Conservation (phyloP, 2,329 filamentous ascomycete genomes). For the Aaosphaeria pasadenensis region DNA sequence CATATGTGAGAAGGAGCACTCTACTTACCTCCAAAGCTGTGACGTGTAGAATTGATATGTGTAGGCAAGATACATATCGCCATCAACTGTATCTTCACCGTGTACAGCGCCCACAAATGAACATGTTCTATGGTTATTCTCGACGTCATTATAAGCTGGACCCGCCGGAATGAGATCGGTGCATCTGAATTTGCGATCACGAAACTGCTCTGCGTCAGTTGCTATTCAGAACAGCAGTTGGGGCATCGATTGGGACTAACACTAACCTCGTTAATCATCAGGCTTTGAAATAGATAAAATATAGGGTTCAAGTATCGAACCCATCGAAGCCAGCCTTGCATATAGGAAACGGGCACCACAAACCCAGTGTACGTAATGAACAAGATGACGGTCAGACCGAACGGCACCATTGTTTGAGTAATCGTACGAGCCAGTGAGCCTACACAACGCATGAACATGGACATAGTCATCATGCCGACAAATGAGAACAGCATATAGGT, state of each 20-base stretch:
- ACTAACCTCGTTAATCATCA: conserved; percentile 67
- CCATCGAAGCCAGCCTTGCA: conserved; percentile 75
- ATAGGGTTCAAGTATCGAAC: conserved; percentile 74
- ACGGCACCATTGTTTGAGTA: conserved; percentile 50
- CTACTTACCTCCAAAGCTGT: neutral
- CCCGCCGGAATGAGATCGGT: conserved; percentile 35
- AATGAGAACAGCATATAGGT: conserved; percentile 73
- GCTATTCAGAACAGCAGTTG: neutral
- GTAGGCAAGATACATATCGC: neutral
- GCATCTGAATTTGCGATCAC: conserved; percentile 55
- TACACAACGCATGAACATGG: conserved; percentile 74
- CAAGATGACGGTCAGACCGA: conserved; percentile 54
- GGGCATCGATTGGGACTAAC: neutral
- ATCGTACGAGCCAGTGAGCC: conserved; percentile 65
- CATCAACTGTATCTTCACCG: neutral
- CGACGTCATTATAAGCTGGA: conserved; percentile 25
- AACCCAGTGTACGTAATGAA: conserved; percentile 65
- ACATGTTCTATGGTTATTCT: neutral
- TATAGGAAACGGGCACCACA: conserved; percentile 50
- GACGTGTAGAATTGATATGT: neutral
- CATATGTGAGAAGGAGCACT: neutral
- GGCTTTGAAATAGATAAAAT: conserved; percentile 69
- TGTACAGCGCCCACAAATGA: neutral
- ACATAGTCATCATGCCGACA: conserved; percentile 67
- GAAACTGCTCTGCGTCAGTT: conserved; percentile 44